phyloP scores from a whole-genome alignment of 257 asterid species.

The Fraxinus quadrangulata region DNA sequence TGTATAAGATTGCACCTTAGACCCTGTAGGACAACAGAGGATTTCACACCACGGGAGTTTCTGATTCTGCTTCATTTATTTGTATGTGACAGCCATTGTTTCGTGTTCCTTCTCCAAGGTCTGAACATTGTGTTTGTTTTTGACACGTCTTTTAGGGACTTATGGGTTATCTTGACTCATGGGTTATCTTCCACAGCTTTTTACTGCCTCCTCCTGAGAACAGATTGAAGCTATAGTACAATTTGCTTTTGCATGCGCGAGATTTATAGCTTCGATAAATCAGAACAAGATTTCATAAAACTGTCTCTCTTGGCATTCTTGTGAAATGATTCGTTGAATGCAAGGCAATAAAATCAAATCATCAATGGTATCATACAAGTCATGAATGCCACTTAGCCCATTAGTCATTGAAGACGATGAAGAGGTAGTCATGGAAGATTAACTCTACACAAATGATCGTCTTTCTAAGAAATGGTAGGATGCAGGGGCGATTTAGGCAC shows the following conservation, averaged over 20 bases:
- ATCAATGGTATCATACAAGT: slow-evolving; percentile 29
- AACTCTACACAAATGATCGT: slow-evolving; percentile 19
- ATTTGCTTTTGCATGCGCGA: slow-evolving; percentile 28
- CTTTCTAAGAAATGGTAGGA: slow-evolving; percentile 27
- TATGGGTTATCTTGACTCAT: slow-evolving; percentile 28
- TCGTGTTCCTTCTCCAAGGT: slow-evolving; percentile 17
- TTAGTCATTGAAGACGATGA: slow-evolving; percentile 25
- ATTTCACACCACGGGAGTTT: slow-evolving; percentile 22
- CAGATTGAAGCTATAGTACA: slow-evolving; percentile 36
- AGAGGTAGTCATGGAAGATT: slow-evolving; percentile 20
- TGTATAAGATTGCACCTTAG: slow-evolving; percentile 16
- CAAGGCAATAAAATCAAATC: slow-evolving; percentile 31
- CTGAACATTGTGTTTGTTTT: neutral
- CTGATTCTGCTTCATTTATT: slow-evolving; percentile 35
- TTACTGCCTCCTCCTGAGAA: slow-evolving; percentile 29
- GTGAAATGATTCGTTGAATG: slow-evolving; percentile 31
- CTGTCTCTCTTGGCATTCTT: slow-evolving; percentile 23
- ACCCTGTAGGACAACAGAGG: slow-evolving; percentile 29
- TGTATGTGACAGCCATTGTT: slow-evolving; percentile 19
- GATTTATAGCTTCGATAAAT: slow-evolving; percentile 27
- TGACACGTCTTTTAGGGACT: slow-evolving; percentile 23
- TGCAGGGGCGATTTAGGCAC: neutral
- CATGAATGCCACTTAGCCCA: slow-evolving; percentile 24
- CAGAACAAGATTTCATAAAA: slow-evolving; percentile 31
- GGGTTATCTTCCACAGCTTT: slow-evolving; percentile 28